Base-by-base conservation (phyloP, 345 rosid species). In the Eucalyptus brandiana region DNA sequence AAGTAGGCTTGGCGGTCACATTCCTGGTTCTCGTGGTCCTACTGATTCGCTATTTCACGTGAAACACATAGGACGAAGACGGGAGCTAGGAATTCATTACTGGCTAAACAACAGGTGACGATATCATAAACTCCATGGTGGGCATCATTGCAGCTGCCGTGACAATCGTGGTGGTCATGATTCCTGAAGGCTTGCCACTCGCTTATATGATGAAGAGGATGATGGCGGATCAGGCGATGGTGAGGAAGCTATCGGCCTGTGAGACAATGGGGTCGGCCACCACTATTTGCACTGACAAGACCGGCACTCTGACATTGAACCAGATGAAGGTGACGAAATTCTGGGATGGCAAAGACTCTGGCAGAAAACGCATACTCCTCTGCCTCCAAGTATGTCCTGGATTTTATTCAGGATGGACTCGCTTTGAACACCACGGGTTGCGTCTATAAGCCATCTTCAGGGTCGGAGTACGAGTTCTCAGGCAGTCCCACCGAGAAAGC, bases 181-280 rank as follows among this genome's bases (percentile, higher is more conserved):
- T 97, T 58, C 98, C 99, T 0, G 97, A 95, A 91, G 98, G 98
- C 14, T 67, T 97, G 83, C 98, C 98, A 6, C 88, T 97, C 47
- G 97, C 97, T 4, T 97, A 95, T 88, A 95, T 95, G 1, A 94
- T 49, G 51, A 96, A 96, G 93, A 92, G 94, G 45, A 97, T 96
- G 98, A 95, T 96, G 96, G 90, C 58, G n/a, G 97, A 95, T 93
- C 94, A 96, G 87, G 97, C 96, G 12, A 95, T 95, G 97, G 98
- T 96, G 69, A 92, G 97, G 65, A 95, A 95, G 93, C 94, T 95
- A 14, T 91, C 97, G 0, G 96, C 99, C 8, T 97, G 97, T 47
- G 99, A 97, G 90, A 95, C 97, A 2, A 97, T 97, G 96, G 97
- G 98, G 24, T 97, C 96, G 9, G 96, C 98, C 4, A 95, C 97